Evolutionary conservation across 2,329 filamentous ascomycete species (phyloP), one percentile per base, ranked within the genome.

Genomic region (Beauveria varroae): DNA sequence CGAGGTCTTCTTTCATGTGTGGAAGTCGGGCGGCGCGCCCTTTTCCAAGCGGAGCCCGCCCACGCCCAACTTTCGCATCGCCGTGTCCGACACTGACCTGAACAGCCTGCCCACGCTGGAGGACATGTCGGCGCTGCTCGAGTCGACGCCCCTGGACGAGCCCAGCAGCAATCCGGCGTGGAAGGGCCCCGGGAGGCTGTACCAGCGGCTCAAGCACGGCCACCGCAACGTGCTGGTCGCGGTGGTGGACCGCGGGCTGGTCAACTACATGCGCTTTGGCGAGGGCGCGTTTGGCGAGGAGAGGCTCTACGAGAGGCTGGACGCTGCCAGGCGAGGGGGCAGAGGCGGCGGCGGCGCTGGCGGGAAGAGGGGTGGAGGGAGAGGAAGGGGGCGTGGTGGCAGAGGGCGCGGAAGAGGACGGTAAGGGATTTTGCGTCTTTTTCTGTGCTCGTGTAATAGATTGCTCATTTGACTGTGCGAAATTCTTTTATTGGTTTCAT

Each of bases 181-280:
- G 69, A 71, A 43, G 64, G 71, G 51, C 51, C 79, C 74, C 71
- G 84, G 70, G 68, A 78, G 71, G 70, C 74, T 93, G 65, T 95
- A 96, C 70, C 84, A 87, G 68, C 86, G 90, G 63, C 76, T 98
- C 65, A 93, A 92, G 74, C 86, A 96, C 68, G 95, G 92, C 1
- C 86, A 88, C 72, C 84, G 91, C 65, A 95, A 91, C 73, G 89
- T 95, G 37, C 79, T 97, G 40, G 72, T 99, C 26, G 95, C 93
- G 0, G 84, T 98, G 2, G 92, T 97, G 40, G 95, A 98, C 71
- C 84, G 91, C 64, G 95, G 95, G 0, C 81, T 98, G 24, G 88
- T 93, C 51, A 98, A 93, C 72, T 98, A 93, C 71, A 79, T 97
- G 68, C 80, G 90, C 26, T 81, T 97, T 62, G 86, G 84, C 1